These are phyloP conservation scores for Ophiostoma montium DNA, from an alignment of 2,329 filamentous ascomycete species.

Conservation along the genomic window DNA sequence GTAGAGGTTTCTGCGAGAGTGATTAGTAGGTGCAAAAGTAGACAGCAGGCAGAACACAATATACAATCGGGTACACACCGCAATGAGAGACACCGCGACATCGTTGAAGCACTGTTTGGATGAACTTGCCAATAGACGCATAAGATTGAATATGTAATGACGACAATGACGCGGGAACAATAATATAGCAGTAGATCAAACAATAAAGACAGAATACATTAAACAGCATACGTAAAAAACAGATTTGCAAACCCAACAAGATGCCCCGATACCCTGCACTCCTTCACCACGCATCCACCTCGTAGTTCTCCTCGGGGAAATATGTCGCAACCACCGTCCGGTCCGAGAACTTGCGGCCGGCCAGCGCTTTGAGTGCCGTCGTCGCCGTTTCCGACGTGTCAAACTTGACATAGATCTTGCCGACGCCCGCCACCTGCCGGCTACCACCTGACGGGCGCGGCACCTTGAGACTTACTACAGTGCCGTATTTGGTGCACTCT, in stretches of 20 bases:
- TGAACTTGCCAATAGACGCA: no score
- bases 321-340: slow-evolving; percentile 93
- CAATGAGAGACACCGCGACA: no score
- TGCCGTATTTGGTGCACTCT: slow-evolving; percentile 85
- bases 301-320: slow-evolving; percentile 96
- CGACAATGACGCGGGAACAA: no score
- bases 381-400: slow-evolving; percentile 63
- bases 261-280: slow-evolving; percentile 17
- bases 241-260: neutral
- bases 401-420: slow-evolving; percentile 97
- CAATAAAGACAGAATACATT: no score
- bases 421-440: slow-evolving; percentile 75
- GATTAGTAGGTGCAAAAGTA: no score
- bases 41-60: no score
- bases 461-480: slow-evolving; percentile 78
- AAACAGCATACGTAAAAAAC: no score
- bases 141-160: no score
- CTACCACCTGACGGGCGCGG: slow-evolving; percentile 73
- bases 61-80: no score
- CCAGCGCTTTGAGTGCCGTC: slow-evolving; percentile 76
- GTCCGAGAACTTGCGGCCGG: slow-evolving; percentile 90
- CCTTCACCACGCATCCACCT: slow-evolving; percentile 66
- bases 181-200: no score
- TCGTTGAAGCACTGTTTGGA: no score
- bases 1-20: no score